phyloP scores from a whole-genome alignment of 306 rosid species.

The Betula pendula region DNA sequence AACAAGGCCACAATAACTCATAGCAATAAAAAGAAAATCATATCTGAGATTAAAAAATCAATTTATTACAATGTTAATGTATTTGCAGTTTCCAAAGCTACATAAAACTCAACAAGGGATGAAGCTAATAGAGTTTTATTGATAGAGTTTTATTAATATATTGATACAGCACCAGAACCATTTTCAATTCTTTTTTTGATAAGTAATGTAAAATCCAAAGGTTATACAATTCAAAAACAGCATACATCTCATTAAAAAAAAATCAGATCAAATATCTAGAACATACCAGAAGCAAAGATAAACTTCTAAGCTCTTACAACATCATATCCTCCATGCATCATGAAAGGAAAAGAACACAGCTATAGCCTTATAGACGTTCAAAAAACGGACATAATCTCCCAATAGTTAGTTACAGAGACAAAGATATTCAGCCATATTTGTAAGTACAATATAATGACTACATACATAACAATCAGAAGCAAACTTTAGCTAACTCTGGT shows the following conservation, averaged over 20 bases:
- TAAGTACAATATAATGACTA: neutral
- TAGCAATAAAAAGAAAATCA: neutral
- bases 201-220: too few species aligned
- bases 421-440: neutral
- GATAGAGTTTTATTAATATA: too few species aligned
- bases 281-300: neutral
- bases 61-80: neutral
- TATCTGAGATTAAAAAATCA: neutral
- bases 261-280: neutral
- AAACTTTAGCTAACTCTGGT: neutral
- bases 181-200: too few species aligned
- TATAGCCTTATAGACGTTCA: neutral
- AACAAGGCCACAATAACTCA: neutral
- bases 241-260: neutral
- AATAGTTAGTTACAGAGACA: neutral
- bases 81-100: neutral
- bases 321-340: neutral
- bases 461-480: too few species aligned
- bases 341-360: neutral
- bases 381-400: neutral
- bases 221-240: neutral
- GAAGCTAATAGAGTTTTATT: neutral
- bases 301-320: neutral
- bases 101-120: neutral
- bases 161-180: too few species aligned